phyloP scores from a whole-genome alignment of 768 basidiomycete species.

The Lyophyllum decastes region DNA sequence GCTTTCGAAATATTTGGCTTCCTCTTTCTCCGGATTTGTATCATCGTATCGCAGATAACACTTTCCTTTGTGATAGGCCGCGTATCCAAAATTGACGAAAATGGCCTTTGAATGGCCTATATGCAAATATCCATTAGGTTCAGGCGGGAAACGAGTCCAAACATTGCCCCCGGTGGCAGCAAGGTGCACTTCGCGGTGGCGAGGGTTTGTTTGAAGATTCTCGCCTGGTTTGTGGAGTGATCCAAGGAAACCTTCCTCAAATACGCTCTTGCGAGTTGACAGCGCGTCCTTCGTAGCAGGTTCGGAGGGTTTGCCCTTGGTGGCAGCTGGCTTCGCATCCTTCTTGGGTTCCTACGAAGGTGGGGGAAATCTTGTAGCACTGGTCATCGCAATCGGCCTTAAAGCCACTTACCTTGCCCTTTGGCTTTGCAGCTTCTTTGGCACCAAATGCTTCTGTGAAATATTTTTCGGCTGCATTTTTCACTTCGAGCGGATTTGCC shows the following conservation, averaged over 20 bases:
- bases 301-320: slow-evolving; percentile 31
- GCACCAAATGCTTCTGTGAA: slow-evolving; percentile 72
- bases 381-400: background rate
- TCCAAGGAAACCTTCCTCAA: slow-evolving; percentile 94
- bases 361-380: background rate
- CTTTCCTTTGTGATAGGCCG: slow-evolving; percentile 88
- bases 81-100: slow-evolving; percentile 98
- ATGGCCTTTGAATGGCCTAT: slow-evolving; percentile 99
- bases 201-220: slow-evolving; percentile 83
- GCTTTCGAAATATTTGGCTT: slow-evolving; percentile 93
- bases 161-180: slow-evolving; percentile 79
- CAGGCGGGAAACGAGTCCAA: slow-evolving; percentile 96
- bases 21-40: slow-evolving; percentile 98
- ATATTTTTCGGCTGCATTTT: slow-evolving; percentile 73
- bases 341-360: slow-evolving; percentile 53
- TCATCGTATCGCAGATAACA: slow-evolving; percentile 97
- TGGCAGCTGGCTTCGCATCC: slow-evolving; percentile 30
- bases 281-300: slow-evolving; percentile 35
- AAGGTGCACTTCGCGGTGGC: slow-evolving; percentile 81
- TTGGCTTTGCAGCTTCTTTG: slow-evolving; percentile 66
- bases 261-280: slow-evolving; percentile 63
- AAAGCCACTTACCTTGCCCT: slow-evolving; percentile 53
- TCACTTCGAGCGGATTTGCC: slow-evolving; percentile 83
- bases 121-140: slow-evolving; percentile 96
- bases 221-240: slow-evolving; percentile 90